Evolutionary conservation across 164 flowering plant genomes (phyloP).

Genomic region (Stephania cephalantha): DNA sequence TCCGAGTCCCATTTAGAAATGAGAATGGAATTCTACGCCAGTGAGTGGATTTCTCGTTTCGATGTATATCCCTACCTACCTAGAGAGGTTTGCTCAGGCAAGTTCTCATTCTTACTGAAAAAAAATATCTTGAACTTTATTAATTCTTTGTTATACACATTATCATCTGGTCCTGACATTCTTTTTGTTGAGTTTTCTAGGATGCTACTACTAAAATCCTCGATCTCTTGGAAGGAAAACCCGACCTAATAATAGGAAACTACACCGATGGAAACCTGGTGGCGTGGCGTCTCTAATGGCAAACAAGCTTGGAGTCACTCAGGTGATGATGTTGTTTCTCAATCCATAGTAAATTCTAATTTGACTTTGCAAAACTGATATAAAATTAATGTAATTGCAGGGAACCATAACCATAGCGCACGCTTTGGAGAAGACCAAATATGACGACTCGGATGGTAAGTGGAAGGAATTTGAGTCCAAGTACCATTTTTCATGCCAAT

Average conservation of each 20-base stretch:
- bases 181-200: constrained; percentile 22
- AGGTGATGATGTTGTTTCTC: constrained; percentile 33
- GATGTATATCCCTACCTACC: constrained; percentile 94
- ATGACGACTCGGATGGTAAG: constrained; percentile 82
- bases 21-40: constrained; percentile 57
- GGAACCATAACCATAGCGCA: constrained; percentile 96
- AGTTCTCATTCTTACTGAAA: background rate
- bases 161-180: background rate
- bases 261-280: constrained; percentile 90
- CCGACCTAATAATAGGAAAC: constrained; percentile 88
- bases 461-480: constrained; percentile 80
- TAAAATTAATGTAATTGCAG: constrained; percentile 26
- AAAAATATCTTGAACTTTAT: background rate
- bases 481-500: constrained; percentile 94
- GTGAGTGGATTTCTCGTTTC: constrained; percentile 95
- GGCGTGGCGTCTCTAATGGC: constrained; percentile 69
- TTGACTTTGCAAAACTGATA: background rate
- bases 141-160: background rate
- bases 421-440: constrained; percentile 96
- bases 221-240: constrained; percentile 72
- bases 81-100: constrained; percentile 77
- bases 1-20: constrained; percentile 78
- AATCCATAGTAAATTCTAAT: background rate
- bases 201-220: constrained; percentile 72
- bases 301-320: constrained; percentile 68